Evolutionary conservation across 1,284 basidiomycete genomes (phyloP), one percentile per base, ranked within the genome.

Genomic region (Fistulinella cinereoalba): DNA sequence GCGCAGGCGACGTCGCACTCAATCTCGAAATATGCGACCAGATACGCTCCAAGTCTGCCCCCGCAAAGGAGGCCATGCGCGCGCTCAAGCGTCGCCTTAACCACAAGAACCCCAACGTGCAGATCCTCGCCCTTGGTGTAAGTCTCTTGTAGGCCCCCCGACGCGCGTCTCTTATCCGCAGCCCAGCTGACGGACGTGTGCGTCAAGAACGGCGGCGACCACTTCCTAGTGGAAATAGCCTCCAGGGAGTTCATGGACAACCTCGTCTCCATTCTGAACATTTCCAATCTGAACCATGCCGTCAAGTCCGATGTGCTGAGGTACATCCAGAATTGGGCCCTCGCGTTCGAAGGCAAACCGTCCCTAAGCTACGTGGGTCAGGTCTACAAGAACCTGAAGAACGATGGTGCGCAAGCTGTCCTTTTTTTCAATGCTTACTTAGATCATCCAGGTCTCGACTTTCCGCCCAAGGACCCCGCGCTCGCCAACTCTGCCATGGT

Each of bases 1-100:
- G 87, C 38, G 69, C 80, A 44, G 92, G 96, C 66, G 94, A 98
- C 67, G 95, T 98, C 37, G 91, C 92, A 3, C 77, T 94, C 55
- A 93, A 92, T 61, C 85, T 99, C 52, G 94, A 98, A 65, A 92
- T 98, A 74, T 94, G 92, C 56, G 96, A 99, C 71, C 87, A 96
- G 70, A 94, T 99, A 63, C 82, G 94, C 46, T 92, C 93, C 15
- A 96, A 96, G 72, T 83, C 88, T 34, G 88, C 90, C 0, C 80
- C 80, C 21, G 84, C 94, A 10, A 89, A 89, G 66, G 84, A 89
- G 51, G 90, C 96, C 2, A 90, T 95, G 85, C 86, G 88, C 52
- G 83, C 88, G 29, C 76, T 99, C 60, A 94, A 95, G 69, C 79
- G 84, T 28, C 79, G 96, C 33, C 72, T 99, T 40, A 85, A 86